Evolutionary conservation across 768 basidiomycete genomes (phyloP).

Genomic region (Zangia roseola): DNA sequence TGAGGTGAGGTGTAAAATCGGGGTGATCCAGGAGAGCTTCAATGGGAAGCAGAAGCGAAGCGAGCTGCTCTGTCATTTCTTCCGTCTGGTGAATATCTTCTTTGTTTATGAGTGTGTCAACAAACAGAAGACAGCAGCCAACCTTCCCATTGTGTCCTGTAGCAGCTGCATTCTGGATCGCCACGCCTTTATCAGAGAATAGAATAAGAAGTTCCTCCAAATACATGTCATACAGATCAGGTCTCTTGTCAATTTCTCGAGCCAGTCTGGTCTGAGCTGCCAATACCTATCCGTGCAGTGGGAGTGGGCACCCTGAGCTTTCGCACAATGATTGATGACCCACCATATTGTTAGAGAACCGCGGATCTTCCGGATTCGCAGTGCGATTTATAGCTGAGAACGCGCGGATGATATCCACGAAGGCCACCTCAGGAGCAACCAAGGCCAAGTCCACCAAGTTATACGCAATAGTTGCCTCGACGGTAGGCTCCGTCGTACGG

Average conservation of each 20-base stretch:
- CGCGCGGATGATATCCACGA: conserved; percentile 78
- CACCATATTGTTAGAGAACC: conserved; percentile 89
- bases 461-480: conserved; percentile 89
- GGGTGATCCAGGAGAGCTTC: conserved; percentile 78
- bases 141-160: conserved; percentile 69
- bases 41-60: conserved; percentile 86
- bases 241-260: conserved; percentile 67
- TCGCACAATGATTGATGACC: neutral
- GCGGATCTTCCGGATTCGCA: conserved; percentile 85
- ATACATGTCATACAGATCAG: conserved; percentile 78
- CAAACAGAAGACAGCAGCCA: conserved; percentile 11
- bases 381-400: conserved; percentile 85
- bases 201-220: conserved; percentile 81
- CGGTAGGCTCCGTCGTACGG: conserved; percentile 78
- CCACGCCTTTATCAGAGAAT: conserved; percentile 89
- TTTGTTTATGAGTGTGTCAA: conserved; percentile 5
- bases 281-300: conserved; percentile 53
- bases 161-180: conserved; percentile 79
- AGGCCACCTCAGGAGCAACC: conserved; percentile 69
- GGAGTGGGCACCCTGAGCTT: neutral
- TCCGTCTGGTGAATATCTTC: conserved; percentile 49
- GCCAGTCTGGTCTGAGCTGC: conserved; percentile 91
- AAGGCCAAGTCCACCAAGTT: conserved; percentile 90
- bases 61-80: conserved; percentile 83
- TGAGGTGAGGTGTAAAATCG: conserved; percentile 60